A percentile compares a stretch with the other conserved stretches of the same genome.
These are phyloP conservation scores for Rhizopogon vinicolor DNA, from an alignment of 768 basidiomycete species.

Conservation along the genomic window DNA sequence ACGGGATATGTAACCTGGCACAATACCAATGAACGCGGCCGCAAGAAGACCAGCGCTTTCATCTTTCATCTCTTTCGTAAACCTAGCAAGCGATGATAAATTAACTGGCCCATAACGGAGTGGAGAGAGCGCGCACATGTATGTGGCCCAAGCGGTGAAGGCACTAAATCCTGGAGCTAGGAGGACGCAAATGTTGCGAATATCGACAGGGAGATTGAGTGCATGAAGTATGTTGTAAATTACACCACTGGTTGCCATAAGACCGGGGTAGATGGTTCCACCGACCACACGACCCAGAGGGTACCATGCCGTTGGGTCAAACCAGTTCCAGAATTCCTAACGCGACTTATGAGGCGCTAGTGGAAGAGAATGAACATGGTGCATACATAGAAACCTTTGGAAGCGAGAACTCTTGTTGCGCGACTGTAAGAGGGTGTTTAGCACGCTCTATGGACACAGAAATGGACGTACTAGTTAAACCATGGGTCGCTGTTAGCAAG, in stretches of 20 bases:
- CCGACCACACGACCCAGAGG: conserved; percentile 98
- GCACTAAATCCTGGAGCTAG: conserved; percentile 97
- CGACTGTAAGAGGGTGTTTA: conserved; percentile 49
- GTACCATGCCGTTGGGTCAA: conserved; percentile 99
- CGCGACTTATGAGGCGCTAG: conserved; percentile 3
- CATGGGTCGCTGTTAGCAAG: conserved; percentile 74
- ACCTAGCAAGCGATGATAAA: conserved; percentile 43
- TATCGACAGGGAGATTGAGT: conserved; percentile 93
- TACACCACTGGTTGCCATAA: conserved; percentile 97
- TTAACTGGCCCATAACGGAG: neutral
- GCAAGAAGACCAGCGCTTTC: conserved; percentile 95
- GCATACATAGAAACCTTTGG: conserved; percentile 93
- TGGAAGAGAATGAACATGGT: neutral
- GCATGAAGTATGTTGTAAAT: conserved; percentile 90
- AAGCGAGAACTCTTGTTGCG: conserved; percentile 85
- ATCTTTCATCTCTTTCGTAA: conserved; percentile 95
- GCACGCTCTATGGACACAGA: neutral
- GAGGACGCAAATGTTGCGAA: conserved; percentile 94
- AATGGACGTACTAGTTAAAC: conserved; percentile 90
- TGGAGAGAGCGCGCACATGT: conserved; percentile 57
- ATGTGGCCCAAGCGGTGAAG: conserved; percentile 93
- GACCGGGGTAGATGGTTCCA: conserved; percentile 95
- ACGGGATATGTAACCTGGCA: conserved; percentile 97
- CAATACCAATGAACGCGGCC: conserved; percentile 97
- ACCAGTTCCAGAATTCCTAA: conserved; percentile 99